Percentiles rank a stretch among this genome's conserved stretches.
Conservation (phyloP, 2,329 filamentous ascomycete species). For the Paecilomyces variotii region DNA sequence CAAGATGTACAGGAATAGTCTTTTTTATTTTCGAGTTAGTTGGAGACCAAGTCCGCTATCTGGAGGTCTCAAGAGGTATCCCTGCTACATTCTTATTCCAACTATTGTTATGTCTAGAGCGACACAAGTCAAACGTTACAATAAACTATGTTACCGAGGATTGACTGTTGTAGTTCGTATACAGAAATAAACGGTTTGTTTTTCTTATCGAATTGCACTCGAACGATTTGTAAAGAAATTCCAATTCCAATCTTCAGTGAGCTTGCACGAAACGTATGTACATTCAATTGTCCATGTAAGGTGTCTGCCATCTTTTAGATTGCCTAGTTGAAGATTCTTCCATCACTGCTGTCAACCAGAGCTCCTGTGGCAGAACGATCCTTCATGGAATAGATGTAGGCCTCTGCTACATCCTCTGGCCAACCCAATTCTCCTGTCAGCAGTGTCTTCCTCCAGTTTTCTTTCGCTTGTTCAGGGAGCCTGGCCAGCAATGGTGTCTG, state of each 20-base stretch:
- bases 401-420: slow-evolving; percentile 35
- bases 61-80: not conserved
- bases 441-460: slow-evolving; percentile 8
- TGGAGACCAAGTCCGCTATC: not conserved
- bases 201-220: not conserved
- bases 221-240: not conserved
- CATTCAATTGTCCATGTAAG: not conserved
- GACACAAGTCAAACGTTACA: not conserved
- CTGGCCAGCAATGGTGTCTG: slow-evolving; percentile 32
- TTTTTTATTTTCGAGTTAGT: too few species aligned
- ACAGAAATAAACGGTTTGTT: not conserved
- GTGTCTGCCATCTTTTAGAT: not conserved
- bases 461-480: slow-evolving; percentile 8
- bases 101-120: not conserved
- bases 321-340: slow-evolving; percentile 2
- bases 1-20: too few species aligned
- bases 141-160: not conserved
- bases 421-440: slow-evolving; percentile 15
- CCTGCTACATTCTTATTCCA: not conserved
- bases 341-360: slow-evolving; percentile 10
- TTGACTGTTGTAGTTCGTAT: not conserved
- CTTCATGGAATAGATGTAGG: slow-evolving; percentile 38
- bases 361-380: slow-evolving; percentile 33
- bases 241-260: not conserved
- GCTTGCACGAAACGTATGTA: not conserved